Percentiles rank a stretch among this genome's conserved stretches.
These are phyloP conservation scores for Balamuthia mandrillaris DNA, from an alignment of 208 protist species.

Conservation along the genomic window DNA sequence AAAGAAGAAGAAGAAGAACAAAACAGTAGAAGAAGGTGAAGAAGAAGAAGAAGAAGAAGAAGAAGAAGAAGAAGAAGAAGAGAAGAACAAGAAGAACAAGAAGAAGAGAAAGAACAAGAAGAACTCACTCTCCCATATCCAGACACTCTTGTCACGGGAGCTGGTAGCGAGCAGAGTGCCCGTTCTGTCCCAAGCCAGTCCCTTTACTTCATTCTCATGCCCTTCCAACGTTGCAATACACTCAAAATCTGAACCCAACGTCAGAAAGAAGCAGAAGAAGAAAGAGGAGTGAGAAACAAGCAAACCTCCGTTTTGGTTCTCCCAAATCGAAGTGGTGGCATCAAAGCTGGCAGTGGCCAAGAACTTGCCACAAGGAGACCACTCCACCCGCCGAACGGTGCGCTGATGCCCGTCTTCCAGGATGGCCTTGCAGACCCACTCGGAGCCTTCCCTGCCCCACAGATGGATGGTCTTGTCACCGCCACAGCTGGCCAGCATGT, in stretches of 20 bases:
- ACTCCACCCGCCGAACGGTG: slow-evolving; percentile 39
- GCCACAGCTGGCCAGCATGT: slow-evolving; percentile 55
- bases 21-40: too few relatives aligned
- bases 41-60: too few relatives aligned
- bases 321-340: slow-evolving; percentile 67
- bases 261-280: slow-evolving; percentile 13
- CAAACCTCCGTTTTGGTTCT: slow-evolving; percentile 4
- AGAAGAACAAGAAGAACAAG: too few relatives aligned
- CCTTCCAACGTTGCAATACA: slow-evolving; percentile 69
- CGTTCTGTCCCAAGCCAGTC: slow-evolving; percentile 54
- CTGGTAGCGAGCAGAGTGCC: slow-evolving; percentile 69
- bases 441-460: not conserved
- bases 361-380: slow-evolving; percentile 45
- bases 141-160: slow-evolving; percentile 71
- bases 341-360: slow-evolving; percentile 67
- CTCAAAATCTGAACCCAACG: slow-evolving; percentile 42
- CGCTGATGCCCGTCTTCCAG: slow-evolving; percentile 56
- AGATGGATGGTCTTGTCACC: slow-evolving; percentile 42
- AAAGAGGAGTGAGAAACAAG: not conserved
- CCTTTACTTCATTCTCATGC: slow-evolving; percentile 77
- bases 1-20: too few relatives aligned
- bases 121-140: slow-evolving; percentile 74
- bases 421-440: slow-evolving; percentile 6
- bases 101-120: too few relatives aligned
- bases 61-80: too few relatives aligned